Percentiles rank a stretch among this genome's conserved stretches.
Conservation (phyloP, 306 rosid species). For the Gleditsia sinensis region DNA sequence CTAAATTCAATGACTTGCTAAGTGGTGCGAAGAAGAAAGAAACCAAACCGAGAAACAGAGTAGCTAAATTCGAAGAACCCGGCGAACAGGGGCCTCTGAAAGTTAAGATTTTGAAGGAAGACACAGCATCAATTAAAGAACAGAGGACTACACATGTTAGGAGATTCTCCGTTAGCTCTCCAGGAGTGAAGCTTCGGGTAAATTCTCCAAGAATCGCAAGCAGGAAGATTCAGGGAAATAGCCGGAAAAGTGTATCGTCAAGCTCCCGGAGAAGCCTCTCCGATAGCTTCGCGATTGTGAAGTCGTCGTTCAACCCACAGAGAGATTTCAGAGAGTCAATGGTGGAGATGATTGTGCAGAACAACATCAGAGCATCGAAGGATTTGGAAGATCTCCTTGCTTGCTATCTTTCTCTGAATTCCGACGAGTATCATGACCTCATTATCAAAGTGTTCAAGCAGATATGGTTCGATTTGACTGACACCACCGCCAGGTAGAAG, state of each 20-base stretch:
- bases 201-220: conserved; percentile 62
- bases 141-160: conserved; percentile 40
- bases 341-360: conserved; percentile 95
- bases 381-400: conserved; percentile 98
- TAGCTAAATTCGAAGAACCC: conserved; percentile 10
- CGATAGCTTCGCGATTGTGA: conserved; percentile 78
- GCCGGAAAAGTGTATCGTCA: conserved; percentile 49
- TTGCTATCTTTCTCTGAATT: conserved; percentile 81
- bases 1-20: conserved; percentile 38
- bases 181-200: conserved; percentile 61
- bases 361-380: conserved; percentile 80
- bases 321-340: conserved; percentile 91
- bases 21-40: conserved; percentile 42
- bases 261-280: conserved; percentile 55
- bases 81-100: conserved; percentile 31
- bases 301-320: conserved; percentile 80
- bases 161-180: conserved; percentile 57
- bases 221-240: conserved; percentile 37
- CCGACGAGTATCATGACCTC: conserved; percentile 91
- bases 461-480: conserved; percentile 89
- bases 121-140: conserved; percentile 1
- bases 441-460: conserved; percentile 95
- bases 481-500: no score
- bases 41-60: conserved; percentile 38
- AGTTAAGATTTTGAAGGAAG: conserved; percentile 44